Conservation (phyloP, 306 rosid genomes). For the Corylus americana region DNA sequence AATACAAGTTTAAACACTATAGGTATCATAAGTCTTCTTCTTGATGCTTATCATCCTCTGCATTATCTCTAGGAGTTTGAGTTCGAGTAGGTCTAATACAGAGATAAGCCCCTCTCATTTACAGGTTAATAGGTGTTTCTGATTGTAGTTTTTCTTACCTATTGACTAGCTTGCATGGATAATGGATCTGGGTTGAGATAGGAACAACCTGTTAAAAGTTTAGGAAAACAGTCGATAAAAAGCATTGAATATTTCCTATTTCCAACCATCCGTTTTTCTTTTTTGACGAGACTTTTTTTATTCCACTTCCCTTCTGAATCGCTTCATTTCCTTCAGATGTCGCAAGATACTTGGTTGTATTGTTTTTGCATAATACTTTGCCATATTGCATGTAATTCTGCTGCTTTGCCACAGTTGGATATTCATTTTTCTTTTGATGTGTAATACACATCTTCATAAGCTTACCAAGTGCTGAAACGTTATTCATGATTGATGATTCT, state of each 20-base stretch:
- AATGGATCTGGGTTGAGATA: neutral
- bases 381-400: neutral
- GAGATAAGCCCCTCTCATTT: neutral
- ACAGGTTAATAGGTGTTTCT: neutral
- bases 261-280: neutral
- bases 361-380: neutral
- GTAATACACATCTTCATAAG: neutral
- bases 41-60: too few relatives aligned
- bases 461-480: neutral
- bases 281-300: neutral
- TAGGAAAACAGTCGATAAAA: neutral
- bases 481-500: conserved; percentile 18
- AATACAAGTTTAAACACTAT: too few relatives aligned
- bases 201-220: neutral
- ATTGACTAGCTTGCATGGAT: neutral
- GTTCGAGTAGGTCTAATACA: neutral
- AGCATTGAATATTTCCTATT: neutral
- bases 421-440: neutral
- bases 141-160: neutral
- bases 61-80: too few relatives aligned
- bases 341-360: neutral
- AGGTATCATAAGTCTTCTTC: too few relatives aligned
- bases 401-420: conserved; percentile 10
- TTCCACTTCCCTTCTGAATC: neutral
- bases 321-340: neutral